Evolutionary conservation across 371 early-diverging fungal genomes (phyloP).

Genomic region (Umbelopsis sp.): DNA sequence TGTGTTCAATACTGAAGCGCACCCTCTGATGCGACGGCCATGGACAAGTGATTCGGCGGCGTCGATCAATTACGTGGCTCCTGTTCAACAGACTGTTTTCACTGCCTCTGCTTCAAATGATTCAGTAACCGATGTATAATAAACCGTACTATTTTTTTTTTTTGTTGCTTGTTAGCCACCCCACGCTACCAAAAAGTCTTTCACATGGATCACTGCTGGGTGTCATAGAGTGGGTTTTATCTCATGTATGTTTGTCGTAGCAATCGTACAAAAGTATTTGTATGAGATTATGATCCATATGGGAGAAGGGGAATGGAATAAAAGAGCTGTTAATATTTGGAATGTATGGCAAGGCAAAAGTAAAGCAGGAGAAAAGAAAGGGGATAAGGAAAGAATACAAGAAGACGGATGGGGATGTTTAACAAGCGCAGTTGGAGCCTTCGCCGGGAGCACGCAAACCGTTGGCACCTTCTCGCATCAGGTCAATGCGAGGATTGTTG

Average conservation of each 20-base stretch:
- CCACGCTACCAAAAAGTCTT: too few relatives aligned
- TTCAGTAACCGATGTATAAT: not conserved
- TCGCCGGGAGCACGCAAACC: slow-evolving; percentile 27
- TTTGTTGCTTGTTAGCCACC: too few relatives aligned
- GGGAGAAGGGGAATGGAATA: slow-evolving; percentile 1
- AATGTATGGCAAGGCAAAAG: slow-evolving; percentile 1
- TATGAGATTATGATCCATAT: slow-evolving; percentile 7
- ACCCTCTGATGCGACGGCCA: slow-evolving; percentile 51
- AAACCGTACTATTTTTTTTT: too few relatives aligned
- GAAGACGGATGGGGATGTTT: not conserved
- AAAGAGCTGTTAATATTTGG: not conserved
- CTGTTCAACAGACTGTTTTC: not conserved
- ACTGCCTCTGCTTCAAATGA: not conserved
- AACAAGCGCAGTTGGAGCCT: slow-evolving; percentile 34
- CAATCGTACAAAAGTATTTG: not conserved
- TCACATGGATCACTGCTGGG: too few relatives aligned
- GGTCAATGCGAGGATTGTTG: slow-evolving; percentile 29
- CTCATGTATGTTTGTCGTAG: not conserved
- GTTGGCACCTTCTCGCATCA: slow-evolving; percentile 32
- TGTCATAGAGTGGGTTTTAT: not conserved
- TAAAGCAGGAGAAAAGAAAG: not conserved
- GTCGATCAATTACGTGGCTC: not conserved
- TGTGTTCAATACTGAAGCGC: slow-evolving; percentile 78
- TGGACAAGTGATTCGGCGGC: slow-evolving; percentile 15
- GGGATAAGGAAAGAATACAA: not conserved